These are phyloP conservation scores for Fusarium phyllophilum DNA, from an alignment of 2,329 filamentous ascomycete species.

Conservation along the genomic window DNA sequence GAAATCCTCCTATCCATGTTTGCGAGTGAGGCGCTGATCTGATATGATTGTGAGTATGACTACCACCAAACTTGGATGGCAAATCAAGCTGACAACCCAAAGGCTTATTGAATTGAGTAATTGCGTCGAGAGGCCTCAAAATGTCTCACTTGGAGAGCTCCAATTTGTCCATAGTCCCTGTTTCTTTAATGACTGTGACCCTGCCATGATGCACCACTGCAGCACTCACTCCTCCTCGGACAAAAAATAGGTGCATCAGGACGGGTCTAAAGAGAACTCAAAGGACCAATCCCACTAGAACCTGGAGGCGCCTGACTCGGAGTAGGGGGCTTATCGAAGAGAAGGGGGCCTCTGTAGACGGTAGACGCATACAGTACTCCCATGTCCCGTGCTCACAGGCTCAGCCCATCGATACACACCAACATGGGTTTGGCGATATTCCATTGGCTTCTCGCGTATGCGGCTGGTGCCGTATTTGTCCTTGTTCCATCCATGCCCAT, in stretches of 20 bases:
- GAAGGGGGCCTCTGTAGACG: not conserved
- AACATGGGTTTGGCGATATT: conserved; percentile 25
- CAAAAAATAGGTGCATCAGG: conserved; percentile 37
- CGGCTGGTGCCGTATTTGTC: conserved; percentile 27
- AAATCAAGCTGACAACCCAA: conserved; percentile 20
- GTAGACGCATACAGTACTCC: not conserved
- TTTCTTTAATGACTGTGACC: conserved; percentile 23
- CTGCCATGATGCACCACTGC: conserved; percentile 16
- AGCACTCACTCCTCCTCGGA: not conserved
- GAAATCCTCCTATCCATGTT: conserved; percentile 28
- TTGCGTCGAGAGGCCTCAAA: conserved; percentile 25
- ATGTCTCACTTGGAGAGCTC: conserved; percentile 37
- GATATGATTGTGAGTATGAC: not conserved
- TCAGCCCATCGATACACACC: conserved; percentile 34
- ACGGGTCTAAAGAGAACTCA: conserved; percentile 33
- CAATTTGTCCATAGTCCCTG: conserved; percentile 34
- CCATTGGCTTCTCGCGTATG: conserved; percentile 36
- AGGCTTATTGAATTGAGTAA: conserved; percentile 22
- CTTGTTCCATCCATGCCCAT: conserved; percentile 1
- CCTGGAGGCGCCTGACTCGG: conserved; percentile 42
- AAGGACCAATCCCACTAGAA: conserved; percentile 39
- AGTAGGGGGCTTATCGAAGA: conserved; percentile 19
- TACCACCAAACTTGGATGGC: not conserved
- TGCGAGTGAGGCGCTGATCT: conserved; percentile 9
- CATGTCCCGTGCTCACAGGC: conserved; percentile 38